These are phyloP conservation scores for Nissolia schottii DNA, from an alignment of 306 rosid genomes.

Conservation along the genomic window DNA sequence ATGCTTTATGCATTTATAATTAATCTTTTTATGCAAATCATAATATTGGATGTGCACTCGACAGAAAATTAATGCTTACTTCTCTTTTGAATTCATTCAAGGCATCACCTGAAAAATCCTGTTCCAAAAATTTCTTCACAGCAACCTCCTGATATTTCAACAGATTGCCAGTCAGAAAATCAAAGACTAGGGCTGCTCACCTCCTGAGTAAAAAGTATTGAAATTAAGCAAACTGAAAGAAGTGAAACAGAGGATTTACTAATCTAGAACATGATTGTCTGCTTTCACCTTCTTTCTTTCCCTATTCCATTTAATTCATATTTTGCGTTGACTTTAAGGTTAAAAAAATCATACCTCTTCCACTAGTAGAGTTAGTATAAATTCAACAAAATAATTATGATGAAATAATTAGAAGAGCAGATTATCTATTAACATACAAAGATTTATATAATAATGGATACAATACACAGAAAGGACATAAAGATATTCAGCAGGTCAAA, in stretches of 20 bases:
- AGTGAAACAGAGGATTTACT: background rate
- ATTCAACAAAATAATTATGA: background rate
- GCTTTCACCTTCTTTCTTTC: background rate
- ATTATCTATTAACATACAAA: background rate
- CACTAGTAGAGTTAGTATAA: background rate
- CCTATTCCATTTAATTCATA: background rate
- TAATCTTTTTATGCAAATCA: conserved; percentile 3
- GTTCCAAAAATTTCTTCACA: conserved; percentile 96
- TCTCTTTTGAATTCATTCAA: conserved; percentile 99
- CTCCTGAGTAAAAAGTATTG: background rate
- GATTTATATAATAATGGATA: conserved; percentile 6
- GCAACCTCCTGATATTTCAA: conserved; percentile 88
- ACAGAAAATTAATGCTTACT: conserved; percentile 51
- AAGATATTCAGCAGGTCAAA: background rate
- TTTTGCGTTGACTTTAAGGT: background rate
- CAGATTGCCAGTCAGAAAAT: conserved; percentile 28
- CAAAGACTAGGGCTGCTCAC: conserved; percentile 7
- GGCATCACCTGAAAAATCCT: conserved; percentile 98
- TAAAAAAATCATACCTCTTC: background rate
- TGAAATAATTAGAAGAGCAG: background rate
- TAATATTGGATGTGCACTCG: background rate
- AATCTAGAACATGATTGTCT: background rate
- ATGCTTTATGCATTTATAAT: background rate
- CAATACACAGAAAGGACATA: background rate
- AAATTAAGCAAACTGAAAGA: conserved; percentile 4